Base-by-base conservation (phyloP, 768 basidiomycete genomes). In the Lactarius akahatsu region DNA sequence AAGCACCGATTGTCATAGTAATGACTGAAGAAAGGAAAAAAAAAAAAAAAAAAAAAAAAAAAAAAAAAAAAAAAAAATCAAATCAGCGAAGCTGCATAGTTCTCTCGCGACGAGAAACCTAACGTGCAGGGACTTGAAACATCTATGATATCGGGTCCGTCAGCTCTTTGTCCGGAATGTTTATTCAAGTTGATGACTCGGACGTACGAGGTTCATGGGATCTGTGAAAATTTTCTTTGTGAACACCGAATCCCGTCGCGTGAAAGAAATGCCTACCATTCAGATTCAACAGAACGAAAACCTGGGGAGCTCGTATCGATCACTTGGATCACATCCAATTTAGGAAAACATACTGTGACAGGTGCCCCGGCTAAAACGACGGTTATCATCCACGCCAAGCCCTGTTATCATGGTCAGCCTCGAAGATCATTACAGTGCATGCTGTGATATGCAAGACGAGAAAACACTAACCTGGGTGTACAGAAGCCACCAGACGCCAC, bases 1-100 rank as follows among this genome's bases (percentile, higher is more conserved):
- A n/a, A 9, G 63, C 63, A 8, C 57, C 57, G 20, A 64, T 38
- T 4, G 63, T 16, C 65, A 57, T 47, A 34, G 56, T n/a, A 11
- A 57, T 38, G 6, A 61, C 65, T 65, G 34, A 11, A 38, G 16
- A 23, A 55, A 26, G 11, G 10, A 9, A 9, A n/a, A n/a, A n/a
- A n/a, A n/a, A n/a, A n/a, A n/a, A n/a, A n/a, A n/a, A n/a, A n/a
- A n/a, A n/a, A n/a, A n/a, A n/a, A n/a, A n/a, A n/a, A n/a, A n/a
- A n/a, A n/a, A n/a, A n/a, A n/a, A n/a, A n/a, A 1, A 30, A 5
- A n/a, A 8, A 6, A n/a, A n/a, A n/a, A n/a, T n/a, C n/a, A n/a
- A 20, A 18, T 61, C n/a, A 65, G 60, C 2, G 28, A 55, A 32
- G 18, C 23, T 3, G 16, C 23, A 7, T 1, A 34, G 15, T 4